phyloP scores from a whole-genome alignment of 2,329 filamentous ascomycete species.

The Aspergillus spinulosporus region DNA sequence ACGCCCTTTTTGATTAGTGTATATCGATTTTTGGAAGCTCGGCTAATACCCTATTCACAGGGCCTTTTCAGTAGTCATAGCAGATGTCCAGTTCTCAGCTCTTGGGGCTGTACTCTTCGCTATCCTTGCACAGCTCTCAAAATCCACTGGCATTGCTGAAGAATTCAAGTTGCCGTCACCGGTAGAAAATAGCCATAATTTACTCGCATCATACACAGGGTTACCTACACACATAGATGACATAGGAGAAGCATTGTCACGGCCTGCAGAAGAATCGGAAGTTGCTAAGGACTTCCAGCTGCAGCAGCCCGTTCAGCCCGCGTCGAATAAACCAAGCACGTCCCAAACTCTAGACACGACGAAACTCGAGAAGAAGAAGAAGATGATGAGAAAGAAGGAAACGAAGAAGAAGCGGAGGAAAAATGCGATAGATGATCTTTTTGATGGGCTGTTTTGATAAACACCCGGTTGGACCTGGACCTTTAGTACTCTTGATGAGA shows the following conservation, averaged over 20 bases:
- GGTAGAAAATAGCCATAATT: not conserved
- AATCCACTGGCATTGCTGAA: conserved; percentile 41
- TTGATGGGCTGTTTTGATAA: conserved; percentile 56
- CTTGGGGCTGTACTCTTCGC: conserved; percentile 70
- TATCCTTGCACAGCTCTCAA: conserved; percentile 60
- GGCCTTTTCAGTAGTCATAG: conserved; percentile 66
- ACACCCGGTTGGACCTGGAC: no score
- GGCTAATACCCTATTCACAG: conserved; percentile 21
- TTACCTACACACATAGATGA: conserved; percentile 22
- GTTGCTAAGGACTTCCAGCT: not conserved
- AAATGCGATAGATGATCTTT: conserved; percentile 73
- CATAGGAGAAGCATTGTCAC: conserved; percentile 29
- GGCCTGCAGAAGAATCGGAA: conserved; percentile 14
- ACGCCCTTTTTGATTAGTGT: not conserved
- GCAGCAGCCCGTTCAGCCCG: not conserved
- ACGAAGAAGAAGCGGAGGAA: conserved; percentile 53
- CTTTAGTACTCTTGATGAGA: no score
- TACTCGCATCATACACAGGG: not conserved
- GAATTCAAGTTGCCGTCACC: conserved; percentile 18
- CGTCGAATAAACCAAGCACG: conserved; percentile 1
- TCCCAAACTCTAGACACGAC: conserved; percentile 6
- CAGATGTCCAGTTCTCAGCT: conserved; percentile 70
- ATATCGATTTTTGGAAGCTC: not conserved
- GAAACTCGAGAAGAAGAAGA: conserved; percentile 37
- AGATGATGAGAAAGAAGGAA: no score